Base-by-base conservation (phyloP, 768 basidiomycete species). In the Guyanaporus albipodus region DNA sequence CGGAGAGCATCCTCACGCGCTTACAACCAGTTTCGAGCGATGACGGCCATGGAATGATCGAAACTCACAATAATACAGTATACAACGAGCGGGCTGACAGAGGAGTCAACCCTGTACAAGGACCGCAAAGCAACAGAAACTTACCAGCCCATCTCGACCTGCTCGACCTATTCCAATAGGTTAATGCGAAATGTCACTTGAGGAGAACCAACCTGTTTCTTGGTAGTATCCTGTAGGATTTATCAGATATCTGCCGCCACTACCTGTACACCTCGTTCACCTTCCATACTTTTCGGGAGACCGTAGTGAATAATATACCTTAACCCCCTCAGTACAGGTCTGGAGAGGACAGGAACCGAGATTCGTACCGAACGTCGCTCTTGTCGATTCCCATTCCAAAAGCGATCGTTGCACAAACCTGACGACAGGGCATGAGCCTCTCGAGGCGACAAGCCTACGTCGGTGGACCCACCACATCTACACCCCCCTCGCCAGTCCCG, bases 331-430 rank as follows among this genome's bases (percentile, higher is more conserved):
- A 55, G 18, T 14, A 28, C 31, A 36, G n/a, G 21, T 26, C 7
- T 1, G 27, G 21, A 35, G 33, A 29, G 36, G 3, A 27, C 31
- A 17, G 3, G 12, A 17, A 45, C 1, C 2, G 24, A 24, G 28
- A 26, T 6, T 34, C 66, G 18, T 59, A 81, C 80, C 85, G 75
- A 42, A 88, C 86, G 51, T 89, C 83, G 17, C 77, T 70, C 67
- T 91, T 91, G 61, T 92, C 88, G 36, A 92, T 91, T 2, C 89
- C 89, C 69, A 91, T 81, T 2, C 90, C 90, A 55, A 91, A 92
- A 5, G 89, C 89, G 40, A 91, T 78, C 0, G 87, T 88, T 9
- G 86, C 86, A 21, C 86, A 81, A 34, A 87, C 83, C 83, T 86
- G 14, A 31, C 8, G 43, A n/a, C 7, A 27, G 24, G 8, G 17